Evolutionary conservation across 176 grass and related monocot genomes (phyloP), one percentile per base, ranked within the genome.

Genomic region (Triticum monococcum): DNA sequence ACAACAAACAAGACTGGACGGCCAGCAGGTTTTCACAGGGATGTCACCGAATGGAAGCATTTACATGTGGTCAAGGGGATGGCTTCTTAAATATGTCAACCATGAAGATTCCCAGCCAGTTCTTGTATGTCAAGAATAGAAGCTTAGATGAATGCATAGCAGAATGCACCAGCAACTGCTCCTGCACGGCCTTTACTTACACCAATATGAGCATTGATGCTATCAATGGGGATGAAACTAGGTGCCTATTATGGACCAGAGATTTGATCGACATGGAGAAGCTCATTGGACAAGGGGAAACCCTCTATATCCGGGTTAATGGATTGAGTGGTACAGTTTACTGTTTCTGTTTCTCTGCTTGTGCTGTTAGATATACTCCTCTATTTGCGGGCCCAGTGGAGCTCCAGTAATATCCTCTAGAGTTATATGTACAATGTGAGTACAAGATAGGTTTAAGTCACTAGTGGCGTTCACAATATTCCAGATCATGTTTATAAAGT

Each of bases 101-200:
- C 50, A 85, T 89, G 64, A 92, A 87, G 80, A 9, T 87, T 64
- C 91, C 91, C 0, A 75, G 71, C 40, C 59, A 13, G 50, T 72
- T 72, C 32, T 72, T 72, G n/a, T 8, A 59, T 83, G 86, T 88
- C 5, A 62, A 69, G 31, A 85, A 71, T 35, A 56, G 61, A 48
- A 92, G 68, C 12, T 81, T 82, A 1, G 62, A 92, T 24, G 57
- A 41, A 57, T 86, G 77, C 64, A 75, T 9, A 45, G 84, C 68
- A 68, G 32, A 85, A 68, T 92, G 87, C 63, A 69, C 57, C n/a
- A 72, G 59, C 22, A 87, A 92, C 61, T 92, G 91, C 78, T 92
- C 87, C 2, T 92, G 91, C 25, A 38, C n/a, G 14, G 91, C 84
- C 18, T 92, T 87, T 70, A 75, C 87, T 38, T 72, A 83, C 9